Percentiles rank a stretch among this genome's conserved stretches.
Evolutionary conservation across 1,284 basidiomycete species (phyloP).

Genomic region (Cutaneotrichosporon cutaneum): DNA sequence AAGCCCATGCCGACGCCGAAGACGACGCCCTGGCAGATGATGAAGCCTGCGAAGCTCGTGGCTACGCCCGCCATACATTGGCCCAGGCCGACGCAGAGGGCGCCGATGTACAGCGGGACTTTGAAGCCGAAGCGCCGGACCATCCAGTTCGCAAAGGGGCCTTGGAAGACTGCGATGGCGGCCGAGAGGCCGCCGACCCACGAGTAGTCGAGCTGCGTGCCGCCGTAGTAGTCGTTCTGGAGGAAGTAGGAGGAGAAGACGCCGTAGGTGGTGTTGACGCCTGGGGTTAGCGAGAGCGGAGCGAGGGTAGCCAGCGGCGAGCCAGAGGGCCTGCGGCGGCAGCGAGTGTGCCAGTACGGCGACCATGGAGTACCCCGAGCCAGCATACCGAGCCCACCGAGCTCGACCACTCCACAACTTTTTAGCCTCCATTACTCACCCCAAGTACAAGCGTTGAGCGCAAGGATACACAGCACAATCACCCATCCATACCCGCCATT

Average conservation of each 20-base stretch:
- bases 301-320: no score
- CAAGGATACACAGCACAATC: conserved; percentile 45
- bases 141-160: conserved; percentile 51
- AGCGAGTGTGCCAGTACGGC: no score
- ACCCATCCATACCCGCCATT: conserved; percentile 54
- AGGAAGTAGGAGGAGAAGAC: conserved; percentile 54
- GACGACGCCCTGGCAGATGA: conserved; percentile 42
- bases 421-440: no score
- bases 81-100: conserved; percentile 32
- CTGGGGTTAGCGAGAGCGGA: conserved; percentile 30
- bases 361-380: no score
- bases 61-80: conserved; percentile 41
- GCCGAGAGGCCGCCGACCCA: conserved; percentile 54
- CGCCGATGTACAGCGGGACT: conserved; percentile 43
- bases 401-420: no score
- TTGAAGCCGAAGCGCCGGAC: conserved; percentile 44
- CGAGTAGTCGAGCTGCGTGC: conserved; percentile 52
- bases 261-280: conserved; percentile 54
- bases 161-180: conserved; percentile 43
- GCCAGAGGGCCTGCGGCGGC: no score
- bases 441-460: conserved; percentile 45
- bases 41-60: conserved; percentile 33
- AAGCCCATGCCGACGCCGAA: conserved; percentile 42
- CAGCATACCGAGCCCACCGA: neutral
- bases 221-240: conserved; percentile 51